Conservation (phyloP, 1,284 basidiomycete species). For the Caloboletus firmus region DNA sequence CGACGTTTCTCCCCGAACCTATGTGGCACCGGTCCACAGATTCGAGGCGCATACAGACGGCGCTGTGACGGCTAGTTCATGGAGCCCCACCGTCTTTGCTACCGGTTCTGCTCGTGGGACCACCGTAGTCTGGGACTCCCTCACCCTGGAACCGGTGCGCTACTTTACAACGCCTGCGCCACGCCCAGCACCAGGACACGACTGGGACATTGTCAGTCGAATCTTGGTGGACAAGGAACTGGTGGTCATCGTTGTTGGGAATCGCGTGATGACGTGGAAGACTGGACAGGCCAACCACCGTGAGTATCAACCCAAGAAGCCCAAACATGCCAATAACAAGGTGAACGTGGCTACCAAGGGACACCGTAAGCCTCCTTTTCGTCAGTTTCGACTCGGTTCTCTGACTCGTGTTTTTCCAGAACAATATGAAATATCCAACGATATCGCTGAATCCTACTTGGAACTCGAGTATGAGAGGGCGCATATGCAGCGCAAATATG, state of each 20-base stretch:
- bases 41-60: constrained; percentile 64
- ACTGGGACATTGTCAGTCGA: constrained; percentile 54
- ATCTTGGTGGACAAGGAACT: constrained; percentile 66
- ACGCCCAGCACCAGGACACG: constrained; percentile 38
- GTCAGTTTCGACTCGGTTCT: background rate
- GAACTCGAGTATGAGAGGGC: constrained; percentile 52
- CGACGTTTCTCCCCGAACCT: constrained; percentile 10
- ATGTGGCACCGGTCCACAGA: constrained; percentile 41
- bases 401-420: constrained; percentile 39
- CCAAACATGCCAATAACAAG: constrained; percentile 23
- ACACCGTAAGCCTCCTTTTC: constrained; percentile 24
- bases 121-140: constrained; percentile 64
- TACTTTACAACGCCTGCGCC: constrained; percentile 51
- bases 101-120: constrained; percentile 67
- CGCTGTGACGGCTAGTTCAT: constrained; percentile 59
- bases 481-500: constrained; percentile 39
- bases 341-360: constrained; percentile 25
- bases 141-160: constrained; percentile 58
- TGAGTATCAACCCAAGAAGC: constrained; percentile 14
- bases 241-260: constrained; percentile 63
- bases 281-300: constrained; percentile 46
- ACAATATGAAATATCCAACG: constrained; percentile 61
- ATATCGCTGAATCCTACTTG: constrained; percentile 60
- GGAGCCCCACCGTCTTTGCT: constrained; percentile 56
- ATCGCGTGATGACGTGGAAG: constrained; percentile 68